phyloP scores from a whole-genome alignment of 441 rosid species.

The Gossypium trilobum region DNA sequence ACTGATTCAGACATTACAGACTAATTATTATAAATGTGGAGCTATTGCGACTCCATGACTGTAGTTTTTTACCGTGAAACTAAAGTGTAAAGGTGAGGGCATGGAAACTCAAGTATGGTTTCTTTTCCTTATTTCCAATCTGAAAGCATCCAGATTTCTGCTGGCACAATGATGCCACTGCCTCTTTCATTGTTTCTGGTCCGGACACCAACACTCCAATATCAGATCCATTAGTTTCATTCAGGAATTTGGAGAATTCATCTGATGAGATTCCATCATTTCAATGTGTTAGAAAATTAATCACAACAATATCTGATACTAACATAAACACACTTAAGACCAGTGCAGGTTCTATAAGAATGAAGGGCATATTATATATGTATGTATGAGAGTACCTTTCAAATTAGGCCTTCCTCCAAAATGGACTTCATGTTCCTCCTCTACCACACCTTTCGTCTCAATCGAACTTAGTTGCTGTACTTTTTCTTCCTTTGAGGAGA shows the following conservation, averaged over 20 bases:
- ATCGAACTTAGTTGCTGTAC: constrained; percentile 16
- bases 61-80: background rate
- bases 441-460: constrained; percentile 21
- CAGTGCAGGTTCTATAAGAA: background rate
- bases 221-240: constrained; percentile 36
- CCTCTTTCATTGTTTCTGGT: constrained; percentile 60
- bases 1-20: background rate
- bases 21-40: background rate
- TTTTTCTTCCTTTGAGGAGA: constrained; percentile 25
- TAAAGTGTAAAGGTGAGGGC: constrained; percentile 9
- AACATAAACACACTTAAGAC: background rate
- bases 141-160: constrained; percentile 28
- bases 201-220: constrained; percentile 74
- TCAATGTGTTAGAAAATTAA: background rate
- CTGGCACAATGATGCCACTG: constrained; percentile 51
- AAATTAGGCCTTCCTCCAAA: constrained; percentile 65
- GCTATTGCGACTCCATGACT: background rate
- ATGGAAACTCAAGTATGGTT: constrained; percentile 45
- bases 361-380: background rate
- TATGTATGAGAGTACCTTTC: constrained; percentile 35
- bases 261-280: constrained; percentile 30
- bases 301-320: background rate
- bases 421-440: constrained; percentile 52
- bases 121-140: constrained; percentile 23
- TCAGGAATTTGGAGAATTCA: constrained; percentile 34